A percentile compares a stretch with the other conserved stretches of the same genome.
Conservation (phyloP, 2,329 filamentous ascomycete genomes). For the Didymella glomerata region DNA sequence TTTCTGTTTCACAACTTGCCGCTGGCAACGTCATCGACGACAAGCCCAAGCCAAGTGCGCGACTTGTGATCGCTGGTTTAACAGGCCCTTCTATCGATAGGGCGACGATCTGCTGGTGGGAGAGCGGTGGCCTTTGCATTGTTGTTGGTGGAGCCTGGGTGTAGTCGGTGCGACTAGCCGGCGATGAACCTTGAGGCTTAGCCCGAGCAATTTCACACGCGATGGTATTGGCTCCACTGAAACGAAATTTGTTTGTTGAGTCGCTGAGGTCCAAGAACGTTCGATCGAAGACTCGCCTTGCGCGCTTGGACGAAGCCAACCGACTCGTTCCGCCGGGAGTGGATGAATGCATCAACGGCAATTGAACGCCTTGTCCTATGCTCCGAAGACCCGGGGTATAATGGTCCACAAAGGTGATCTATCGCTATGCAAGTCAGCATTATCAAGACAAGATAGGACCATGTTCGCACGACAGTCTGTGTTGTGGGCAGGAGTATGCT, state of each 20-base stretch:
- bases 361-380: constrained; percentile 5
- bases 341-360: constrained; percentile 16
- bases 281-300: constrained; percentile 16
- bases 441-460: background rate
- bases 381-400: constrained; percentile 4
- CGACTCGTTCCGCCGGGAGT: constrained; percentile 14
- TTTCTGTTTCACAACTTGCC: constrained; percentile 28
- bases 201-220: constrained; percentile 21
- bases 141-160: constrained; percentile 22
- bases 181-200: constrained; percentile 24
- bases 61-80: constrained; percentile 19
- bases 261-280: constrained; percentile 20
- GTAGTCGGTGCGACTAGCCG: constrained; percentile 27
- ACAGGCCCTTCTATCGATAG: constrained; percentile 24
- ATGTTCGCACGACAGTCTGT: background rate
- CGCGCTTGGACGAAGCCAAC: constrained; percentile 16
- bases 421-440: constrained; percentile 1
- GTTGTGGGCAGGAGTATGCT: background rate
- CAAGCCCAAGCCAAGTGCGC: constrained; percentile 17
- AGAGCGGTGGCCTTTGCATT: constrained; percentile 14
- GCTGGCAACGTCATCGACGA: constrained; percentile 30
- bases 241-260: constrained; percentile 22
- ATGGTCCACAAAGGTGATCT: constrained; percentile 3
- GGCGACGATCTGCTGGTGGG: constrained; percentile 22
- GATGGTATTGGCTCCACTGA: constrained; percentile 21